Percentiles rank a stretch among this genome's conserved stretches.
Evolutionary conservation across 1,284 basidiomycete genomes (phyloP).

Genomic region (Cutaneotrichosporon arboriforme): DNA sequence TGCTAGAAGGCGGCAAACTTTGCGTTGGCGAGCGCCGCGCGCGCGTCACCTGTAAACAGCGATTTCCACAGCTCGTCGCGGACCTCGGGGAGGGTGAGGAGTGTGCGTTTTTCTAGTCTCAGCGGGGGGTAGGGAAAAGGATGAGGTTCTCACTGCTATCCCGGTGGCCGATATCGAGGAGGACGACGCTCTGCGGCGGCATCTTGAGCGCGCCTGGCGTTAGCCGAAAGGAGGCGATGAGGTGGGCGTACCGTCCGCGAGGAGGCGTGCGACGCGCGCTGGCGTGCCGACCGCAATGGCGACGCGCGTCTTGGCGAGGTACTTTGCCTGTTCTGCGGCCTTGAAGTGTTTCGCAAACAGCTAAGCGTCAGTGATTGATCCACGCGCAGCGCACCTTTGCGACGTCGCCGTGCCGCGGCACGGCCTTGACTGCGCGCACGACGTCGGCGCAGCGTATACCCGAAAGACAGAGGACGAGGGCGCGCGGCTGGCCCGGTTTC

Average conservation of each 20-base stretch:
- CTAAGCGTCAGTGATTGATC: conserved; percentile 15
- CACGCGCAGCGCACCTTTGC: conserved; percentile 36
- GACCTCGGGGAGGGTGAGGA: conserved; percentile 46
- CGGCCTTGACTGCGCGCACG: conserved; percentile 39
- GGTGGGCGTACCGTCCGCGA: conserved; percentile 34
- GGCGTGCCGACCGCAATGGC: conserved; percentile 49
- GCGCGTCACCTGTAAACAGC: conserved; percentile 35
- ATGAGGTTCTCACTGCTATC: conserved; percentile 34
- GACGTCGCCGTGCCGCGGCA: conserved; percentile 43
- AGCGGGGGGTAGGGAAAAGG: neutral
- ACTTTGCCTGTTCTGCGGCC: conserved; percentile 45
- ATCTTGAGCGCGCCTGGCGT: conserved; percentile 38
- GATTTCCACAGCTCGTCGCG: conserved; percentile 47
- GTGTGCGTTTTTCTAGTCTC: conserved; percentile 40
- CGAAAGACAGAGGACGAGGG: conserved; percentile 43
- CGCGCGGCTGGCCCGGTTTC: conserved; percentile 29
- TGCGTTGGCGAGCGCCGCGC: conserved; percentile 32
- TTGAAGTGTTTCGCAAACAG: conserved; percentile 51
- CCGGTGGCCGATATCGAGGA: conserved; percentile 43
- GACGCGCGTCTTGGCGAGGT: conserved; percentile 43
- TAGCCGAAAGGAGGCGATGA: neutral
- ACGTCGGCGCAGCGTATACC: conserved; percentile 49
- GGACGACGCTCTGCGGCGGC: conserved; percentile 36
- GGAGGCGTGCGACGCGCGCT: conserved; percentile 45
- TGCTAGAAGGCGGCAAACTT: conserved; percentile 40